Evolutionary conservation across 495 filamentous ascomycete genomes (phyloP).

Genomic region (Aspergillus biplanus): DNA sequence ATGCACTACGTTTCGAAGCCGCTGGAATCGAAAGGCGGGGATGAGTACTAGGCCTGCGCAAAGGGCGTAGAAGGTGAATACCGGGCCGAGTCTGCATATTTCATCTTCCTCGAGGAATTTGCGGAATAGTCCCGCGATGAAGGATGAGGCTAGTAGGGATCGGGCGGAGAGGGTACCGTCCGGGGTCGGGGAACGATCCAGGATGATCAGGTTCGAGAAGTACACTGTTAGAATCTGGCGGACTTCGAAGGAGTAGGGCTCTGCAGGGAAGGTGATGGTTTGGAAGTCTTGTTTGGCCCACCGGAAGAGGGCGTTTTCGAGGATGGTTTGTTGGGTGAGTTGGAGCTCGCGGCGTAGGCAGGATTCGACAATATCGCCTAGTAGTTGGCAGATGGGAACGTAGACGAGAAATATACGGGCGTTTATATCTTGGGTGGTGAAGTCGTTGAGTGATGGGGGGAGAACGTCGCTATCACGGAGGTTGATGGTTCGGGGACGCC

Average conservation of each 20-base stretch:
- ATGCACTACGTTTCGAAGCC: not conserved
- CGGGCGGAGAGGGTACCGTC: not conserved
- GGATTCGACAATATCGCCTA: not conserved
- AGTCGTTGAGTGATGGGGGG: constrained; percentile 7
- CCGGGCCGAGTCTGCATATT: constrained; percentile 5
- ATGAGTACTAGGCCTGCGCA: constrained; percentile 6
- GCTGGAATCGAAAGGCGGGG: not conserved
- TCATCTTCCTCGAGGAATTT: constrained; percentile 11
- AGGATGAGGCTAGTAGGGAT: constrained; percentile 3
- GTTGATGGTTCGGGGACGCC: constrained; percentile 3
- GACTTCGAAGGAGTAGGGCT: not conserved
- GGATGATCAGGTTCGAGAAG: constrained; percentile 7
- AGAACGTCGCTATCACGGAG: not conserved
- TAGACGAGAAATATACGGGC: constrained; percentile 7
- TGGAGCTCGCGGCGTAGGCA: constrained; percentile 1
- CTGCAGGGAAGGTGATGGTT: not conserved
- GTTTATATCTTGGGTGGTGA: not conserved
- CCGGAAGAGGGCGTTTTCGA: constrained; percentile 8
- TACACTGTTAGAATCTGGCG: not conserved
- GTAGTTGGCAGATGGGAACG: not conserved
- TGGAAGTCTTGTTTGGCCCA: constrained; percentile 8
- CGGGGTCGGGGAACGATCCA: not conserved
- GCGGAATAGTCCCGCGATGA: constrained; percentile 10
- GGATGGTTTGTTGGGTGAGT: not conserved
- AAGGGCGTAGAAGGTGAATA: constrained; percentile 9